Conservation (phyloP, 192 early-diverging fungal species). For the Backusella macrospora region DNA sequence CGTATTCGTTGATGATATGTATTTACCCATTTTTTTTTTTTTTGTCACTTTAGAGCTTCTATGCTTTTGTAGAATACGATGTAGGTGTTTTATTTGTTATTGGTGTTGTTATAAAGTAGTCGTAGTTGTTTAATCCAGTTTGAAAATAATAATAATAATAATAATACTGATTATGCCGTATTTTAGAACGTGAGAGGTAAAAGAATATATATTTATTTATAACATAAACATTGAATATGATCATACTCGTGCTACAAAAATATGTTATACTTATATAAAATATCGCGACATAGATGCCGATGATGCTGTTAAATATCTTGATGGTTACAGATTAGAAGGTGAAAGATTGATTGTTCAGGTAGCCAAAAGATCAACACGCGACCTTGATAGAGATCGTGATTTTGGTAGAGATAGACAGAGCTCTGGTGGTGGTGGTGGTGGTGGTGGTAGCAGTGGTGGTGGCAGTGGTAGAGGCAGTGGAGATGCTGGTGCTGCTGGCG, state of each 20-base stretch:
- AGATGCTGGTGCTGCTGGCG: slow-evolving; percentile 11
- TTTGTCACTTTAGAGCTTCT: slow-evolving; percentile 21
- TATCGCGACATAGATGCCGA: slow-evolving; percentile 30
- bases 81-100: slow-evolving; percentile 26
- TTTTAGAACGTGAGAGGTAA: no score
- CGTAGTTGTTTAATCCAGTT: no score
- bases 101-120: not conserved
- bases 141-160: no score
- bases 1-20: not conserved
- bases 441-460: slow-evolving; percentile 36
- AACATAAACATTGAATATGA: not conserved
- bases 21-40: not conserved
- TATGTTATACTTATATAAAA: not conserved
- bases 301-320: slow-evolving; percentile 31
- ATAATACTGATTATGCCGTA: no score
- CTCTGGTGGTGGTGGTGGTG: not conserved
- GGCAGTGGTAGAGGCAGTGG: slow-evolving; percentile 21
- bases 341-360: slow-evolving; percentile 32
- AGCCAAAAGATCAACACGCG: not conserved
- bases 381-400: not conserved
- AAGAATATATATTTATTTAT: not conserved
- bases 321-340: slow-evolving; percentile 38
- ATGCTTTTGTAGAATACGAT: slow-evolving; percentile 39
- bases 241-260: not conserved
- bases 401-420: not conserved